Evolutionary conservation across 345 rosid species (phyloP), one percentile per base, ranked within the genome.

Genomic region (Eucalyptus cloeziana): DNA sequence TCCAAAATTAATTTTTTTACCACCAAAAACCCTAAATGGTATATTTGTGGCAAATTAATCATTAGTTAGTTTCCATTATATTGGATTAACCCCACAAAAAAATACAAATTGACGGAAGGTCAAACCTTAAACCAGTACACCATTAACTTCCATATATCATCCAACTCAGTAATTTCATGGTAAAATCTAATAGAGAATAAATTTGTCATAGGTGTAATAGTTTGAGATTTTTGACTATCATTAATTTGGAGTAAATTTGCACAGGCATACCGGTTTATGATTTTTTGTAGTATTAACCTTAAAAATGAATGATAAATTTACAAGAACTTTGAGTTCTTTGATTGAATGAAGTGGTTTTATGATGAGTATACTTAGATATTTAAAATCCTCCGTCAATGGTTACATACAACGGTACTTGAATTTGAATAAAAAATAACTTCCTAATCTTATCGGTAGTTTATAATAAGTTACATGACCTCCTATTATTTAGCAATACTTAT

Each of bases 201-300:
- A 17, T 3, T 51, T 51, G 9, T 51, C 1, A 51, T 51, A 51
- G 2, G 8, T 51, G 19, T 51, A 17, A 17, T 4, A 51, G 4
- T 51, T 51, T 17, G 4, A 51, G 22, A 51, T 51, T 51, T 51
- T 51, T 51, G 0, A 51, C 9, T 51, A 2, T 51, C 56, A 51
- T 17, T 51, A 51, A 4, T 51, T 51, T 17, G 22, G 56, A 51
- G 0, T 51, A 51, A 51, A 51, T 51, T 51, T 51, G 4, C 1
- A 51, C 1, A 17, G 0, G 0, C 17, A 51, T 51, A 51, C 1
- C 2, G 0, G 4, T 17, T 51, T 51, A 51, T 0, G 2, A 51
- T 51, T 51, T 47, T 51, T 51, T 7, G 22, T 51, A 51, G 56
- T 51, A 51, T 51, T 51, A 17, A 7, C 2, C 2, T 51, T n/a